A percentile compares a stretch with the other conserved stretches of the same genome.
These are phyloP conservation scores for Ceratobasidium sp. DNA, from an alignment of 1,284 basidiomycete species.

Conservation along the genomic window DNA sequence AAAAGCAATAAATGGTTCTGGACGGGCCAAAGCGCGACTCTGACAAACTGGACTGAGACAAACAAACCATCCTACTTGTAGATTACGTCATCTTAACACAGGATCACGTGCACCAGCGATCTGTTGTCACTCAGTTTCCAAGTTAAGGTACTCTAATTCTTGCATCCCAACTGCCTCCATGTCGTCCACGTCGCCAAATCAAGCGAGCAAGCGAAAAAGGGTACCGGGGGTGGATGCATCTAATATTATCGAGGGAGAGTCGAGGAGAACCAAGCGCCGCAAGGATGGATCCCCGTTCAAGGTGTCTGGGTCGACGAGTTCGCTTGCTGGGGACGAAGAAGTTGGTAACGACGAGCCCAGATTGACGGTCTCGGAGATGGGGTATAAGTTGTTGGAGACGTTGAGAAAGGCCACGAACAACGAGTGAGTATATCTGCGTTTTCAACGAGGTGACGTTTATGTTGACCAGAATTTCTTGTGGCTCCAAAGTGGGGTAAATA, in stretches of 20 bases:
- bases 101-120: constrained; percentile 11
- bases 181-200: constrained; percentile 24
- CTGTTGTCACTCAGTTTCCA: constrained; percentile 30
- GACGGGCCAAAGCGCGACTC: too few species aligned
- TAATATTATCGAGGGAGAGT: constrained; percentile 39
- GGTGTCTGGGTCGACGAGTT: constrained; percentile 25
- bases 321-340: constrained; percentile 7
- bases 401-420: constrained; percentile 77
- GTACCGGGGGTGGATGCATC: constrained; percentile 35
- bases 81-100: constrained; percentile 26
- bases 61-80: background rate
- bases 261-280: constrained; percentile 34
- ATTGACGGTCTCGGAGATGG: constrained; percentile 62
- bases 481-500: constrained; percentile 61
- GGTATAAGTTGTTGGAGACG: constrained; percentile 70
- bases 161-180: background rate
- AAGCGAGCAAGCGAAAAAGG: constrained; percentile 31
- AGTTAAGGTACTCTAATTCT: background rate
- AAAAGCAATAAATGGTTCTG: background rate
- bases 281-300: constrained; percentile 34
- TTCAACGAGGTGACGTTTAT: background rate
- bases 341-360: background rate
- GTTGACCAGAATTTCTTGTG: constrained; percentile 8
- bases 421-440: constrained; percentile 67
- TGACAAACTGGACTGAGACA: too few species aligned